Conservation (phyloP, 2,329 filamentous ascomycete species). For the Fusarium fracticaudum region DNA sequence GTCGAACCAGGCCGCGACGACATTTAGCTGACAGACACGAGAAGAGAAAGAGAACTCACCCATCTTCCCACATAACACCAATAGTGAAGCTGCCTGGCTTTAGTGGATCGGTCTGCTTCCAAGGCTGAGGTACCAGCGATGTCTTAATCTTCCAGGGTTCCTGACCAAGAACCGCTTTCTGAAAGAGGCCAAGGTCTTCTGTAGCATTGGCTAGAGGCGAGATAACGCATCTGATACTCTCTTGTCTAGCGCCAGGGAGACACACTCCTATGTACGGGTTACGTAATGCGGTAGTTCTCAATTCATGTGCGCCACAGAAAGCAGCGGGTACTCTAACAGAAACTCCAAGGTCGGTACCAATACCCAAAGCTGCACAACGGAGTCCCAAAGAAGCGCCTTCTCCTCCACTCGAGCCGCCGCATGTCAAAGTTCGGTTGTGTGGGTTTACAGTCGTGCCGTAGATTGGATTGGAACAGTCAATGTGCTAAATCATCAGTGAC, state of each 20-base stretch:
- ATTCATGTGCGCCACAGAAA: not conserved
- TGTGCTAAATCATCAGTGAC: not conserved
- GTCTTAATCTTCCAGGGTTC: not conserved
- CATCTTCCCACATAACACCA: not conserved
- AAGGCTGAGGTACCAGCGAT: not conserved
- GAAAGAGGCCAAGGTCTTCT: not conserved
- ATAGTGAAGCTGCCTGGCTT: not conserved
- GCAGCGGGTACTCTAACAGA: not conserved
- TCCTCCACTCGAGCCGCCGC: not conserved
- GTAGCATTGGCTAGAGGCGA: not conserved
- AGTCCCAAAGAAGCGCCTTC: not conserved
- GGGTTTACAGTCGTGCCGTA: not conserved
- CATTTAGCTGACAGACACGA: accelerated
- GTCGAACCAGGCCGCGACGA: not conserved
- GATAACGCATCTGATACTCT: not conserved
- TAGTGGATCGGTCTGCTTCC: not conserved
- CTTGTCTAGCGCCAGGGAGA: not conserved
- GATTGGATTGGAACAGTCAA: not conserved
- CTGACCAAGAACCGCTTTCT: not conserved
- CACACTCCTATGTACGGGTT: not conserved
- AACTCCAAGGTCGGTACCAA: not conserved
- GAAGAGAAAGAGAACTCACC: not conserved
- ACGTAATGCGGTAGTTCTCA: not conserved
- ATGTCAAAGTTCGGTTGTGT: not conserved
- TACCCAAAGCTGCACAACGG: not conserved